Evolutionary conservation across 257 asterid species (phyloP).

Genomic region (Ocimum tenuiflorum): DNA sequence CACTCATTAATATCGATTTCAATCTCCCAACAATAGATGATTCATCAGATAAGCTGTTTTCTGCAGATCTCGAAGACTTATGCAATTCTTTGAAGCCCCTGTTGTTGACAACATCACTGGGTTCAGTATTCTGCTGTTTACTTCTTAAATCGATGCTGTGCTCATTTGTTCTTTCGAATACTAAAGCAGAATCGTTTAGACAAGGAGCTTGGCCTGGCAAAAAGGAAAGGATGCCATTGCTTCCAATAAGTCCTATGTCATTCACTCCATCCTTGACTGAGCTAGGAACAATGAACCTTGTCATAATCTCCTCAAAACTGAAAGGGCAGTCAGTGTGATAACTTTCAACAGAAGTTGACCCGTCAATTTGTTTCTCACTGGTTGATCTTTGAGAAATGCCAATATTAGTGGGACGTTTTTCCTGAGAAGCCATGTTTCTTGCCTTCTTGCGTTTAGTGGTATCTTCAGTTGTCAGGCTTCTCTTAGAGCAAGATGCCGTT

Average conservation of each 20-base stretch:
- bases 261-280: constrained; percentile 65
- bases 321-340: constrained; percentile 64
- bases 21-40: constrained; percentile 30
- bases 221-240: constrained; percentile 52
- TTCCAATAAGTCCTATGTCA: constrained; percentile 57
- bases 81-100: constrained; percentile 23
- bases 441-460: constrained; percentile 37
- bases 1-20: constrained; percentile 26
- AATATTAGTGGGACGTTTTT: constrained; percentile 23
- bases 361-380: constrained; percentile 36
- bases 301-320: constrained; percentile 64
- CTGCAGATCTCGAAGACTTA: constrained; percentile 23
- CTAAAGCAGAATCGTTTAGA: constrained; percentile 43
- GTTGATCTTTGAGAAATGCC: constrained; percentile 28
- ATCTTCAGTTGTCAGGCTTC: constrained; percentile 37
- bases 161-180: constrained; percentile 25
- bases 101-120: constrained; percentile 13
- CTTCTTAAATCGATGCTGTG: constrained; percentile 26
- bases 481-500: constrained; percentile 28
- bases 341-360: constrained; percentile 30
- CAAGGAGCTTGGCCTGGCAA: constrained; percentile 31
- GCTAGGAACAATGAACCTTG: constrained; percentile 51
- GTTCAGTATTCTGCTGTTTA: constrained; percentile 27
- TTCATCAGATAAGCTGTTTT: constrained; percentile 24
- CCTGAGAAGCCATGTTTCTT: constrained; percentile 30